Evolutionary conservation across 345 rosid genomes (phyloP).

Genomic region (Populus pruinosa): DNA sequence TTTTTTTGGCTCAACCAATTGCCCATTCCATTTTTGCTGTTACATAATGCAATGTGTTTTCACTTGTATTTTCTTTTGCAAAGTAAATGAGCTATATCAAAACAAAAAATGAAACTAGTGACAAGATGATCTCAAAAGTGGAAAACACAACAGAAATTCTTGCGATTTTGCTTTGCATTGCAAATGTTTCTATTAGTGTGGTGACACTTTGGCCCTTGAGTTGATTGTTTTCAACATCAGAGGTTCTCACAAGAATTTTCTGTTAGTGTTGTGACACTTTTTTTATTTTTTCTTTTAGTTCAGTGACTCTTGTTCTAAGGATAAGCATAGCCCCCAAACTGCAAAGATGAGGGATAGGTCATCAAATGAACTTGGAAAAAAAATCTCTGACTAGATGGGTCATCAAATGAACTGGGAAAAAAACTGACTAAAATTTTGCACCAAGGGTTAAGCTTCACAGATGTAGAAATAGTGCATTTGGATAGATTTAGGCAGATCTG

Average conservation of each 20-base stretch:
- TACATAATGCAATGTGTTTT: background rate
- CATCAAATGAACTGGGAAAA: too few relatives aligned
- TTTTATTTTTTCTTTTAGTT: too few relatives aligned
- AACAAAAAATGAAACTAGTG: background rate
- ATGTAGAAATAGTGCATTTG: too few relatives aligned
- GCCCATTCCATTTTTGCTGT: background rate
- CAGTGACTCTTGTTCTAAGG: too few relatives aligned
- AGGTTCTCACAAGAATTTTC: background rate
- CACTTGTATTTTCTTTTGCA: background rate
- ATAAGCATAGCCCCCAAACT: too few relatives aligned
- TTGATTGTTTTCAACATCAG: background rate
- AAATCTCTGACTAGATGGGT: too few relatives aligned
- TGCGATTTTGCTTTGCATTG: background rate
- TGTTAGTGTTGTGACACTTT: too few relatives aligned
- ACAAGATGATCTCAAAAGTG: background rate
- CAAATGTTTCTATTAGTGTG: background rate
- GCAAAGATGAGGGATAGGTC: too few relatives aligned
- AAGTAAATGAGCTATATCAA: background rate
- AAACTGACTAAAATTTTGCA: too few relatives aligned
- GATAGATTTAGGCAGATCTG: background rate
- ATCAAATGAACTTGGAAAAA: too few relatives aligned
- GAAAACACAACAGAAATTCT: background rate
- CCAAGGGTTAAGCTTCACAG: too few relatives aligned
- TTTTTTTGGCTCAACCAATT: background rate
- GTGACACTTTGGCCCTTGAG: background rate